Conservation (phyloP, 345 rosid species). For the Isatis tinctoria region DNA sequence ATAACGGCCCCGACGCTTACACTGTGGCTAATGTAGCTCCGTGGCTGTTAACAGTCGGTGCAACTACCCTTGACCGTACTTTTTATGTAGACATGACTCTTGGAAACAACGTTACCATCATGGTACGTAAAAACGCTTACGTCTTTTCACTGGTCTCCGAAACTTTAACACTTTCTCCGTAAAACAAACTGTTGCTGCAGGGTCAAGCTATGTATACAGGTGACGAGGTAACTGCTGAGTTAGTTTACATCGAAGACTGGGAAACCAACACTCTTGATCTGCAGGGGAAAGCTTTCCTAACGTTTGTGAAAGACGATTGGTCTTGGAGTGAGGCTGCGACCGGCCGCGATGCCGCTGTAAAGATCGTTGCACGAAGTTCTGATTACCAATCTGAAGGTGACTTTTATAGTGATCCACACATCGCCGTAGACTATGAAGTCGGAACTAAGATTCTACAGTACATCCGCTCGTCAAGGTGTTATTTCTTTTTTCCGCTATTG, state of each 20-base stretch:
- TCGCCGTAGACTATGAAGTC: constrained; percentile 10
- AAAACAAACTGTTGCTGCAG: constrained; percentile 10
- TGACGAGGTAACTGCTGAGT: background rate
- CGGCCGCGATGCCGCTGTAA: background rate
- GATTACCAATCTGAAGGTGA: background rate
- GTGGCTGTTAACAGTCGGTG: constrained; percentile 15
- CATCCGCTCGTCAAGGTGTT: constrained; percentile 19
- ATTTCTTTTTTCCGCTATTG: background rate
- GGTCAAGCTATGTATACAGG: background rate
- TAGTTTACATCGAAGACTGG: constrained; percentile 11
- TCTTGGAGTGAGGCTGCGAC: background rate
- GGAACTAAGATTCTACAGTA: constrained; percentile 13
- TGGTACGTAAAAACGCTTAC: background rate
- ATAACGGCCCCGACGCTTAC: background rate
- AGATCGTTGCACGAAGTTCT: constrained; percentile 2
- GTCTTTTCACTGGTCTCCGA: background rate
- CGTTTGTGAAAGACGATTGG: background rate
- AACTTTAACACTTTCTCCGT: background rate
- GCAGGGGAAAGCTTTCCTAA: background rate
- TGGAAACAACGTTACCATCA: constrained; percentile 15
- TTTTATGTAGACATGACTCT: constrained; percentile 6
- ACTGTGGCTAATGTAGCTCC: constrained; percentile 9
- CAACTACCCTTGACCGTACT: constrained; percentile 18
- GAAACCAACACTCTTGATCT: background rate
- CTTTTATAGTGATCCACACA: fast-evolving